phyloP scores from a whole-genome alignment of 208 protist species.

The Trypanosoma brucei region DNA sequence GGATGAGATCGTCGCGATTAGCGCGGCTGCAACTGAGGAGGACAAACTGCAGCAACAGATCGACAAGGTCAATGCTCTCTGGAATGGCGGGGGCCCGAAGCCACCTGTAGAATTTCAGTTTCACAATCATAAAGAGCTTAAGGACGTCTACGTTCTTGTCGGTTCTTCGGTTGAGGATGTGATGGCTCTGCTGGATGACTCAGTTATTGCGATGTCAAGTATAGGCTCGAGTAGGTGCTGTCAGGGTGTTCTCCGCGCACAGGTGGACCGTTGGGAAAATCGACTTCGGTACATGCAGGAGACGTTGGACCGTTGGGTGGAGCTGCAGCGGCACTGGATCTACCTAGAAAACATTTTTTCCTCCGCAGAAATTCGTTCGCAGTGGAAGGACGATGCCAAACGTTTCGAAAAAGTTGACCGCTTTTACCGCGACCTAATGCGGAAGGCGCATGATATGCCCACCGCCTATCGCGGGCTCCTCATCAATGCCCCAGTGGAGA shows the following conservation, averaged over 20 bases:
- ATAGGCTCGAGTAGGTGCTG: slow-evolving; percentile 92
- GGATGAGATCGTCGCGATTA: slow-evolving; percentile 91
- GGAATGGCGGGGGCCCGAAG: slow-evolving; percentile 90
- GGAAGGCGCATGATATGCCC: slow-evolving; percentile 87
- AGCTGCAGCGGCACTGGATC: slow-evolving; percentile 95
- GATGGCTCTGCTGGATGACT: slow-evolving; percentile 90
- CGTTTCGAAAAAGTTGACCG: slow-evolving; percentile 93
- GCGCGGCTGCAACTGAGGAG: slow-evolving; percentile 93
- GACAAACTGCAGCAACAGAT: slow-evolving; percentile 95
- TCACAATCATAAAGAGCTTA: slow-evolving; percentile 91
- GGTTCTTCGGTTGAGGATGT: slow-evolving; percentile 92
- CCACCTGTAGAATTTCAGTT: slow-evolving; percentile 91
- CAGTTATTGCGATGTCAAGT: slow-evolving; percentile 86
- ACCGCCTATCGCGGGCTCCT: slow-evolving; percentile 87
- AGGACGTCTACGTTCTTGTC: slow-evolving; percentile 90
- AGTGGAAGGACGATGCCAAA: slow-evolving; percentile 96
- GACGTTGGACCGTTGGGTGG: slow-evolving; percentile 92
- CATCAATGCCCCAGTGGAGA: slow-evolving; percentile 83
- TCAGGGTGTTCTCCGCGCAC: slow-evolving; percentile 84
- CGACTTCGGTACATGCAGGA: slow-evolving; percentile 92
- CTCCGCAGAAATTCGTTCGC: slow-evolving; percentile 93
- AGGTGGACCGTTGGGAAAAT: slow-evolving; percentile 94
- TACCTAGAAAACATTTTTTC: slow-evolving; percentile 96
- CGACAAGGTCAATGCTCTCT: slow-evolving; percentile 92
- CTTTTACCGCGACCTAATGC: slow-evolving; percentile 94